phyloP scores from a whole-genome alignment of 2,329 filamentous ascomycete genomes.

The Coniochaeta sp. region DNA sequence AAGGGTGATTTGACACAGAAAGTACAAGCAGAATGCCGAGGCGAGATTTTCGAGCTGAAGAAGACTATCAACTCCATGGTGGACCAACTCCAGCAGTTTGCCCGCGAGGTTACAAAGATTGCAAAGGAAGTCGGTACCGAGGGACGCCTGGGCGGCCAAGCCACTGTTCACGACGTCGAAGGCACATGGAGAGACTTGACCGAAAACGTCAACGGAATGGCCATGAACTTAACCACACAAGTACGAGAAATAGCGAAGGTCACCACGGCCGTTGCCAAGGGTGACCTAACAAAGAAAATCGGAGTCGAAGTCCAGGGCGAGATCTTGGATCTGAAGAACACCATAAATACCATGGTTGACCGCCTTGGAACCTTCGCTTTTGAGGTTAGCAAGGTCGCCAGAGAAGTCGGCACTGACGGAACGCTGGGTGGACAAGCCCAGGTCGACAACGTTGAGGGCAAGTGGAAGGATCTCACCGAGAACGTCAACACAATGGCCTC shows the following conservation, averaged over 20 bases:
- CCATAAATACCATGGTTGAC: conserved; percentile 98
- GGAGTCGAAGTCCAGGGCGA: conserved; percentile 89
- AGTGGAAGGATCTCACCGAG: conserved; percentile 95
- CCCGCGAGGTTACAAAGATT: conserved; percentile 92
- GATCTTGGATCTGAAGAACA: conserved; percentile 91
- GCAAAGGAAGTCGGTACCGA: conserved; percentile 95
- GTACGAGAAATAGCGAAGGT: conserved; percentile 97
- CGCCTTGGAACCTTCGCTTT: conserved; percentile 93
- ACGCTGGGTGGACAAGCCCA: conserved; percentile 89
- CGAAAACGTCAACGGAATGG: conserved; percentile 96
- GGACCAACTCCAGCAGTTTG: conserved; percentile 93
- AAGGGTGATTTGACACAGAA: conserved; percentile 93
- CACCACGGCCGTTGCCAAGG: conserved; percentile 88
- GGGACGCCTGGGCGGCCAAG: conserved; percentile 87
- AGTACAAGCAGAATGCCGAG: conserved; percentile 86
- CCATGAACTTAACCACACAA: conserved; percentile 94
- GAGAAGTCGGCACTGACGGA: conserved; percentile 93
- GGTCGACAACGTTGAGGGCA: conserved; percentile 91
- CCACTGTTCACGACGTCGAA: conserved; percentile 91
- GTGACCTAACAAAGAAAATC: conserved; percentile 94
- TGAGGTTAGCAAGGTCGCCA: conserved; percentile 90
- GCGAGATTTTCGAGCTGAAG: conserved; percentile 90
- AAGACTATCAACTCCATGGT: conserved; percentile 99
- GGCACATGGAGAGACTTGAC: conserved; percentile 97
- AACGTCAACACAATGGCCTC: conserved; percentile 75